A percentile compares a stretch with the other conserved stretches of the same genome.
Conservation (phyloP, 768 basidiomycete species). For the Naganishia kalamii region DNA sequence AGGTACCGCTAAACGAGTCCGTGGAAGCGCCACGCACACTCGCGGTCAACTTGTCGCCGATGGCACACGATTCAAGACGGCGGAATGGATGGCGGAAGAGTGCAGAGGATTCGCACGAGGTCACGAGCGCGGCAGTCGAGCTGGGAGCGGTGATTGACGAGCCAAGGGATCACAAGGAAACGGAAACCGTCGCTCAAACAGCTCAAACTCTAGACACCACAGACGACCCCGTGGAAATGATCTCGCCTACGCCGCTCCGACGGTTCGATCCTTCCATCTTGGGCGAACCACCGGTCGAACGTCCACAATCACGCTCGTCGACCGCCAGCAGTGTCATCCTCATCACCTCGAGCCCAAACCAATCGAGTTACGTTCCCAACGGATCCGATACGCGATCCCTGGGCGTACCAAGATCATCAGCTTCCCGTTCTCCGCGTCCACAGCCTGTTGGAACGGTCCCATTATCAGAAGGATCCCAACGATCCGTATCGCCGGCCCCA, state of each 20-base stretch:
- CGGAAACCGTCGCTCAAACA: not conserved
- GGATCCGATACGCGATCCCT: not conserved
- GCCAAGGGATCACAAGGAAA: not conserved
- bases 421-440: not conserved
- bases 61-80: not conserved
- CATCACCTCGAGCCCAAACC: conserved; percentile 6
- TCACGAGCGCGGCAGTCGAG: not conserved
- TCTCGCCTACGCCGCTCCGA: not conserved
- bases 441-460: conserved; percentile 2
- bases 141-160: not conserved
- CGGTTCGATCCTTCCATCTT: not conserved
- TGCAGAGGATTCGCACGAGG: not conserved
- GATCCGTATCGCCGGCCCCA: conserved; percentile 6
- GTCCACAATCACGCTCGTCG: not conserved
- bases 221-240: not conserved
- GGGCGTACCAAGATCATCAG: not conserved
- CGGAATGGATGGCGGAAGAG: conserved; percentile 8
- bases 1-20: too few species aligned
- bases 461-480: not conserved
- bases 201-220: not conserved
- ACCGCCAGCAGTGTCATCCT: not conserved
- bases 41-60: not conserved
- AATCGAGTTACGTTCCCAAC: too few species aligned
- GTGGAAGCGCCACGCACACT: not conserved
- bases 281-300: not conserved